Base-by-base conservation (phyloP, 306 rosid genomes). In the Malus orientalis region DNA sequence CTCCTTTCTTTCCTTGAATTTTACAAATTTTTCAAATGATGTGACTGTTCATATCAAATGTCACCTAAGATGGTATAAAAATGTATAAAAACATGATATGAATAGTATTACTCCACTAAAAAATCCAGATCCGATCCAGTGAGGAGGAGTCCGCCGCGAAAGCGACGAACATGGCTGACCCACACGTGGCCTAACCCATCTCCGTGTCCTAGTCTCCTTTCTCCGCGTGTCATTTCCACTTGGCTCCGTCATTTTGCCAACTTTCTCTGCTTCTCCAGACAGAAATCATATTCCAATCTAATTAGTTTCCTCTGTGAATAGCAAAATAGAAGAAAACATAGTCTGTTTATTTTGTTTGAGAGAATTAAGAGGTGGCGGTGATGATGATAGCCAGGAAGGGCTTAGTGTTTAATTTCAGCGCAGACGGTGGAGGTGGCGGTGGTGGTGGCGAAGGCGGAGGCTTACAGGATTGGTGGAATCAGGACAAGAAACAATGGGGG, bases 401-500 rank as follows among this genome's bases (percentile, higher is more conserved):
- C 18, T 81, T 87, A 60, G 81, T 60, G 38, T 68, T 80, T 45
- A 27, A 32, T 59, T 59, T 11, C 63, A 61, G 84, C 71, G 70
- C 87, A 55, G 76, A 68, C 20, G 33, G 85, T 67, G 72, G 2
- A 5, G 53, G 55, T 16, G 55, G 61, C 0, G 27, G 88, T 57
- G 78, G 74, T 5, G 16, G 19, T 6, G 55, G 27, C 2, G 27
- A 10, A 8, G 25, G 61, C 5, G 27, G 85, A 61, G 75, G 74
- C 18, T 25, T 14, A 16, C 27, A 54, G 16, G 65, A 76, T 1
- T 74, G 79, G 79, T 80, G 91, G 94, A 80, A 81, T 33, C 58
- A 80, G 55, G 79, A 82, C 49, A 62, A 85, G 70, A 61, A 84
- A 67, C 75, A 82, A 73, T 80, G 81, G 85, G 82, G 84, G 55